Evolutionary conservation across 2,329 filamentous ascomycete species (phyloP).

Genomic region (Orbilia quercus): DNA sequence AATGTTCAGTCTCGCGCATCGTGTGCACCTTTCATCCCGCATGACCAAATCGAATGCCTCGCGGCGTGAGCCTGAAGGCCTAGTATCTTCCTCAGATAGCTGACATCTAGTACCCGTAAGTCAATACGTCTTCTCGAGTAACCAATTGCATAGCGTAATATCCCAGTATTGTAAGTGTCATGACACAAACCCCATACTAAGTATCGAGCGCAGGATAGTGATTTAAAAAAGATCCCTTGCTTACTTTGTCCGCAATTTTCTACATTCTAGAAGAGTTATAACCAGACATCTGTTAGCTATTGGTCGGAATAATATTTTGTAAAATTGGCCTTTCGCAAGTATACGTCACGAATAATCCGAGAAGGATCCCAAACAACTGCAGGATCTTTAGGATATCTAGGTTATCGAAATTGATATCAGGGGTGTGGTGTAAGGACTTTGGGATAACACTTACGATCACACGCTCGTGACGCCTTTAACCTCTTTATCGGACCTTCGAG

Average conservation of each 20-base stretch:
- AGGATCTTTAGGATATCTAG: not conserved
- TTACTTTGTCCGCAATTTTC: conserved; percentile 49
- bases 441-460: conserved; percentile 59
- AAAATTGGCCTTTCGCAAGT: not conserved
- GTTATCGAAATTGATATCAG: not conserved
- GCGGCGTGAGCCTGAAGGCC: conserved; percentile 18
- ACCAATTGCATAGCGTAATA: not conserved
- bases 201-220: not conserved
- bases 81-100: conserved; percentile 34
- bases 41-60: conserved; percentile 29
- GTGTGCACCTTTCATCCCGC: conserved; percentile 56
- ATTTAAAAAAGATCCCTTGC: conserved; percentile 5
- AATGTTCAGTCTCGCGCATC: conserved; percentile 56
- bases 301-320: not conserved
- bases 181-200: not conserved
- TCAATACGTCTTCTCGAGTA: not conserved
- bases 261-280: conserved; percentile 28
- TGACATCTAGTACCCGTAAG: conserved; percentile 39
- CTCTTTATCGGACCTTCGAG: conserved; percentile 57
- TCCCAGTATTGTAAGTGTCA: not conserved
- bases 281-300: conserved; percentile 20
- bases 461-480: conserved; percentile 58
- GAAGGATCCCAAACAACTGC: too few relatives aligned
- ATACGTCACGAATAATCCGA: too few relatives aligned
- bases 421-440: conserved; percentile 34